These are phyloP conservation scores for Exidia glandulosa DNA, from an alignment of 768 basidiomycete genomes.

Conservation along the genomic window DNA sequence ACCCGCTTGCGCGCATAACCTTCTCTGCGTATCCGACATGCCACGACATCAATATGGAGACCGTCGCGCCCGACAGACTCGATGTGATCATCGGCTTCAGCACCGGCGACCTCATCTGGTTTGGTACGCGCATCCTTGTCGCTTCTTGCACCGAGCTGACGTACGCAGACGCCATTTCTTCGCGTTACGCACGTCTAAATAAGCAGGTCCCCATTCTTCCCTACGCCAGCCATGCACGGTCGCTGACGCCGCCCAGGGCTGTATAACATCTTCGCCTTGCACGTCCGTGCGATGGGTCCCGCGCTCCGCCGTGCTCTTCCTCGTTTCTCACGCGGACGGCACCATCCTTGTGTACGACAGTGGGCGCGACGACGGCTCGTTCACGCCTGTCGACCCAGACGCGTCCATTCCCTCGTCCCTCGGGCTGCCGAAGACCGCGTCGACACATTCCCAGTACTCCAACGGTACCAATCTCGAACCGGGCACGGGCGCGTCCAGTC, in stretches of 20 bases:
- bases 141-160: neutral
- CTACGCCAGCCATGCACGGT: neutral
- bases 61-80: constrained; percentile 65
- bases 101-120: constrained; percentile 94
- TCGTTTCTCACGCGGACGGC: constrained; percentile 82
- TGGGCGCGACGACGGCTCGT: constrained; percentile 73
- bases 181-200: constrained; percentile 77
- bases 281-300: constrained; percentile 91
- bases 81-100: constrained; percentile 88
- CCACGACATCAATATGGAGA: constrained; percentile 74
- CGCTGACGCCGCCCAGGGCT: constrained; percentile 36
- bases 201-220: constrained; percentile 47
- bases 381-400: constrained; percentile 49
- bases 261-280: constrained; percentile 69
- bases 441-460: neutral
- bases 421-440: neutral
- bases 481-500: neutral
- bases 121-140: constrained; percentile 45
- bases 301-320: constrained; percentile 64
- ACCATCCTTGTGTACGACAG: constrained; percentile 85
- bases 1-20: constrained; percentile 73
- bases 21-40: constrained; percentile 86
- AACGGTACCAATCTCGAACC: neutral
- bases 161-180: constrained; percentile 59
- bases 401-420: constrained; percentile 16